phyloP scores from a whole-genome alignment of 371 early-diverging fungal species.

The Saksenaea vasiformis region DNA sequence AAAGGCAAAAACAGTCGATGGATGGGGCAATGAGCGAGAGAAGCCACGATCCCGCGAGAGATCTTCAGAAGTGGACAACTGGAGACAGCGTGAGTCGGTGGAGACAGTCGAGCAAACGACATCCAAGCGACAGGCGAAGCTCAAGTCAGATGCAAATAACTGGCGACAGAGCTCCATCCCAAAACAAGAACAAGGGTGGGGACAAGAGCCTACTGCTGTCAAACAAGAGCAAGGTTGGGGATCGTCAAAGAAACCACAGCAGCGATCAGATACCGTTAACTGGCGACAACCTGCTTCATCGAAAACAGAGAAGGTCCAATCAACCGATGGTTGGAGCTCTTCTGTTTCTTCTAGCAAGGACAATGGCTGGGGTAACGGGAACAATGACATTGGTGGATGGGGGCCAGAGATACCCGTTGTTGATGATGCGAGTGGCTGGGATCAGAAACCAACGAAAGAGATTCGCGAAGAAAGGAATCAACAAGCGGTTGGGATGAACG shows the following conservation, averaged over 20 bases:
- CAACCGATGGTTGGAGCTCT: not conserved
- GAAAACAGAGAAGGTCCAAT: not conserved
- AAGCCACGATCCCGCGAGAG: not conserved
- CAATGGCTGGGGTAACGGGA: not conserved
- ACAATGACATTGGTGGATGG: too few species aligned
- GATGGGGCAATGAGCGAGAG: not conserved
- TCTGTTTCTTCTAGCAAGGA: not conserved
- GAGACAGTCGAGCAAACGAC: not conserved
- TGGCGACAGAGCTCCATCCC: not conserved
- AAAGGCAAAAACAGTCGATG: not conserved
- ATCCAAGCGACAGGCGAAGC: not conserved
- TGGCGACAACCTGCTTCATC: not conserved
- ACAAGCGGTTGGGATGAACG: too few species aligned
- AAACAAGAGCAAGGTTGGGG: not conserved
- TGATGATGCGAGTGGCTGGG: not conserved
- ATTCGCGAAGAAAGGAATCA: too few species aligned
- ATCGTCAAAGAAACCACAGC: not conserved
- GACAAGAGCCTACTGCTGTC: not conserved
- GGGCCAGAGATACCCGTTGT: not conserved
- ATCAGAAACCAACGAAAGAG: not conserved
- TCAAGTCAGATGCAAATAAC: not conserved
- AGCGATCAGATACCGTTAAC: not conserved
- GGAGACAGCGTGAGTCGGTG: not conserved
- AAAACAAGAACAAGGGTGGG: not conserved
- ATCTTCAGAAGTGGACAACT: not conserved